These are phyloP conservation scores for Scedosporium dehoogii DNA, from an alignment of 2,329 filamentous ascomycete genomes.

Conservation along the genomic window DNA sequence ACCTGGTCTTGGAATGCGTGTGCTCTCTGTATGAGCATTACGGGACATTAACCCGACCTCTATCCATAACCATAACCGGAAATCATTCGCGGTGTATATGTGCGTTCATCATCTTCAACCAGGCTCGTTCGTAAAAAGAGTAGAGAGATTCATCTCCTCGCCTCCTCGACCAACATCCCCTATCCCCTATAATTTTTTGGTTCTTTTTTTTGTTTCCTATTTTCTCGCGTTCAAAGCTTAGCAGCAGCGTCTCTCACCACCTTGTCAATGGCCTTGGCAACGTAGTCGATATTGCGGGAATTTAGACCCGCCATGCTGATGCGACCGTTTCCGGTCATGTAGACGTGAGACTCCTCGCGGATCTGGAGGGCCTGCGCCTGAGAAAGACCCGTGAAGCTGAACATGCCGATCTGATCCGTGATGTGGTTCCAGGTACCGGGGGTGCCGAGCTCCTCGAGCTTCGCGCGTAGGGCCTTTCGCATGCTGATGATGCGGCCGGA, in stretches of 20 bases:
- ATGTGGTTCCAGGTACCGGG: constrained; percentile 95
- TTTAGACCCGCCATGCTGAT: constrained; percentile 99
- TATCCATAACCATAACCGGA: too few species aligned
- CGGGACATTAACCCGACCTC: too few species aligned
- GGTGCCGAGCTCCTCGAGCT: constrained; percentile 76
- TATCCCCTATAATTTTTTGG: neutral
- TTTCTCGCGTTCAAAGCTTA: neutral
- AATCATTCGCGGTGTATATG: too few species aligned
- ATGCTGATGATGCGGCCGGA: constrained; percentile 90
- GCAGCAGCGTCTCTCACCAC: constrained; percentile 51
- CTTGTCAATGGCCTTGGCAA: constrained; percentile 80
- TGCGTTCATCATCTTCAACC: too few species aligned
- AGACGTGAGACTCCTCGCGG: constrained; percentile 62
- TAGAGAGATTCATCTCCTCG: too few species aligned
- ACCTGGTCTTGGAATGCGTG: too few species aligned
- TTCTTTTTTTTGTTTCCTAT: neutral
- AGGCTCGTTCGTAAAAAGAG: too few species aligned
- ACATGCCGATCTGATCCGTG: constrained; percentile 99
- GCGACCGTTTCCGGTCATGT: constrained; percentile 96
- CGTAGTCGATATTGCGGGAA: constrained; percentile 82
- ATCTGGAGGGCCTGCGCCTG: constrained; percentile 66
- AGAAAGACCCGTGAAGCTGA: constrained; percentile 78
- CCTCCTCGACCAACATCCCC: neutral
- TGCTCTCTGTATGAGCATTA: too few species aligned
- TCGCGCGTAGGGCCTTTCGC: constrained; percentile 66